Conservation (phyloP, 2,329 filamentous ascomycete species). For the Colletotrichum camelliae region DNA sequence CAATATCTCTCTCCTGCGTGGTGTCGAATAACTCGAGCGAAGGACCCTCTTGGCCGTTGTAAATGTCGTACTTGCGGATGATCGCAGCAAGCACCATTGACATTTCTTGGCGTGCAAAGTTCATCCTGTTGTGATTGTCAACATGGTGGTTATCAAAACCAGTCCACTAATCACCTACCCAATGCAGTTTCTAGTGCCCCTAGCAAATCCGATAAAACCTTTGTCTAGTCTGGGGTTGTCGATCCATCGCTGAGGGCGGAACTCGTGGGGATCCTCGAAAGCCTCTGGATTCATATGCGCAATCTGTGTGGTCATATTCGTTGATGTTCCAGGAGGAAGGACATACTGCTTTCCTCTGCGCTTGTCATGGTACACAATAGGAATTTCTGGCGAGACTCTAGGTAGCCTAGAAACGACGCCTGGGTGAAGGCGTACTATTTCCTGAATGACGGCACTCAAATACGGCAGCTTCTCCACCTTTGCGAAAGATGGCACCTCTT, state of each 20-base stretch:
- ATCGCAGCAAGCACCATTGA: not conserved
- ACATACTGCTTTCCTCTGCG: not conserved
- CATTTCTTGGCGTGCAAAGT: not conserved
- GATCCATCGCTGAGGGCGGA: conserved; percentile 31
- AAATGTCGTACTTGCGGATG: not conserved
- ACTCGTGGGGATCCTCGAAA: conserved; percentile 25
- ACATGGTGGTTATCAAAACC: not conserved
- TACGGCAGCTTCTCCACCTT: conserved; percentile 40
- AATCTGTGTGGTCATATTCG: conserved; percentile 29
- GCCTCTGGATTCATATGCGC: conserved; percentile 19
- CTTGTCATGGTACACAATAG: conserved; percentile 27
- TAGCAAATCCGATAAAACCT: not conserved
- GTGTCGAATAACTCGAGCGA: not conserved
- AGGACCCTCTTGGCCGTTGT: not conserved
- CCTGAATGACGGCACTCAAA: conserved; percentile 43
- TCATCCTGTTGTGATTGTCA: not conserved
- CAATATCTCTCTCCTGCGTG: not conserved
- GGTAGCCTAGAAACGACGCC: conserved; percentile 34
- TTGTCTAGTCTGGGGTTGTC: not conserved
- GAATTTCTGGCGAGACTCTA: conserved; percentile 32
- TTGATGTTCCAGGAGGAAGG: not conserved
- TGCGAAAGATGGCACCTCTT: not conserved
- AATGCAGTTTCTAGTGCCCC: not conserved
- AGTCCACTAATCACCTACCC: not conserved
- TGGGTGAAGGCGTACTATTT: conserved; percentile 45